phyloP scores from a whole-genome alignment of 495 filamentous ascomycete species.

The Delitschia confertaspora region DNA sequence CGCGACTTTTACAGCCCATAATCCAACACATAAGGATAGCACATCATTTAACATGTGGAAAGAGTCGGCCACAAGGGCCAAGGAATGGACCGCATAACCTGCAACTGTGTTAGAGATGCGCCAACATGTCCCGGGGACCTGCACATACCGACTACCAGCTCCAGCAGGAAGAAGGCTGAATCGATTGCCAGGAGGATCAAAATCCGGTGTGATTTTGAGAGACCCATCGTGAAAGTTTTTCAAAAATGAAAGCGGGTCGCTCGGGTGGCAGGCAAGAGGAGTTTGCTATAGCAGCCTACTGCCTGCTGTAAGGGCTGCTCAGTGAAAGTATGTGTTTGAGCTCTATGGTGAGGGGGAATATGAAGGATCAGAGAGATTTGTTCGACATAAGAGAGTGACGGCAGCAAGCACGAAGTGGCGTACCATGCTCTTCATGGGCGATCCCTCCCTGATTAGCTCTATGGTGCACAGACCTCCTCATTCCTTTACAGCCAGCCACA shows the following conservation, averaged over 20 bases:
- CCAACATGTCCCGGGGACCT: not conserved
- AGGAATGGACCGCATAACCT: slow-evolving; percentile 77
- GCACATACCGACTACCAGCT: slow-evolving; percentile 62
- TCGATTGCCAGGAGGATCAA: slow-evolving; percentile 88
- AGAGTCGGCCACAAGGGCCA: slow-evolving; percentile 90
- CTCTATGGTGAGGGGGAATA: too few species aligned
- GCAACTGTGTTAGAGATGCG: slow-evolving; percentile 14
- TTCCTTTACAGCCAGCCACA: too few species aligned
- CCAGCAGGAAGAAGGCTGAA: slow-evolving; percentile 76
- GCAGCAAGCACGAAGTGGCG: too few species aligned
- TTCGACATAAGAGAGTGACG: too few species aligned
- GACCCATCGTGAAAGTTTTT: slow-evolving; percentile 56
- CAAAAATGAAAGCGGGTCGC: not conserved
- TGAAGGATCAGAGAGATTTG: too few species aligned
- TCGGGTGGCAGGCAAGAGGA: too few species aligned
- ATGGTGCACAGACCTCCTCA: too few species aligned
- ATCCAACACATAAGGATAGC: slow-evolving; percentile 78
- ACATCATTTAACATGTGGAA: slow-evolving; percentile 99
- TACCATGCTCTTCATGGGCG: too few species aligned
- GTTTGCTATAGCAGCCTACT: too few species aligned
- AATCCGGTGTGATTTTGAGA: slow-evolving; percentile 89
- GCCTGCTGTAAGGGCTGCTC: too few species aligned
- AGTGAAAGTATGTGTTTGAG: too few species aligned
- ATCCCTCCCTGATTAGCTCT: too few species aligned
- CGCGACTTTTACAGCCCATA: slow-evolving; percentile 91